A percentile compares a stretch with the other conserved stretches of the same genome.
phyloP scores from a whole-genome alignment of 2,329 filamentous ascomycete species.

The Colletotrichum sp. region DNA sequence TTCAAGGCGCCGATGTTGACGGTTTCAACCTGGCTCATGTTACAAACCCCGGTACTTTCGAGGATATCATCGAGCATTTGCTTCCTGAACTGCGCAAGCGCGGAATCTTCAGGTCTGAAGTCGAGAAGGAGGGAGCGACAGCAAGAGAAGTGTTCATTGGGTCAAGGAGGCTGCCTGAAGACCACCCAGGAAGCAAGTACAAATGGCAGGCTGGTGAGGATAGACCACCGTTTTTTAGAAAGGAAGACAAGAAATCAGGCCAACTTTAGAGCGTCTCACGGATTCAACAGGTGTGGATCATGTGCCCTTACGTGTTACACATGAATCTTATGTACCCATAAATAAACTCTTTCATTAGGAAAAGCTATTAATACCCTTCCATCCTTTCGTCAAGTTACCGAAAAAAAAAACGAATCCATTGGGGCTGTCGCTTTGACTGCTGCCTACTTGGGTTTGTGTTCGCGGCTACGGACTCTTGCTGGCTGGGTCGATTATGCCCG shows the following conservation, averaged over 20 bases:
- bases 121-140: conserved; percentile 19
- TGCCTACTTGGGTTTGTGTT: not conserved
- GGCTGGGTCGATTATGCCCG: fast-evolving
- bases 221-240: not conserved
- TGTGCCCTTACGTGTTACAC: not conserved
- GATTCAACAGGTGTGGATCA: not conserved
- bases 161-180: conserved; percentile 15
- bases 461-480: not conserved
- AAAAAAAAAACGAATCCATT: not conserved
- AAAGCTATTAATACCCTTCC: not conserved
- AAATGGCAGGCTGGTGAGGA: conserved; percentile 19
- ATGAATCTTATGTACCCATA: not conserved
- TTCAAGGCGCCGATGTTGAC: conserved; percentile 44
- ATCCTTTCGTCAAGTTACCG: not conserved
- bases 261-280: not conserved
- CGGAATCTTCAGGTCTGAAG: conserved; percentile 8
- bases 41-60: conserved; percentile 42
- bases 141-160: conserved; percentile 22
- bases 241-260: not conserved
- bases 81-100: conserved; percentile 30
- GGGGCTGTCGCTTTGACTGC: not conserved
- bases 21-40: conserved; percentile 47
- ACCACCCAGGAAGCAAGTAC: conserved; percentile 17
- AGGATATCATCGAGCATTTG: conserved; percentile 34
- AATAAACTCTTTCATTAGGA: not conserved